Evolutionary conservation across 208 protist genomes (phyloP).

Genomic region (Leishmania gerbilli): DNA sequence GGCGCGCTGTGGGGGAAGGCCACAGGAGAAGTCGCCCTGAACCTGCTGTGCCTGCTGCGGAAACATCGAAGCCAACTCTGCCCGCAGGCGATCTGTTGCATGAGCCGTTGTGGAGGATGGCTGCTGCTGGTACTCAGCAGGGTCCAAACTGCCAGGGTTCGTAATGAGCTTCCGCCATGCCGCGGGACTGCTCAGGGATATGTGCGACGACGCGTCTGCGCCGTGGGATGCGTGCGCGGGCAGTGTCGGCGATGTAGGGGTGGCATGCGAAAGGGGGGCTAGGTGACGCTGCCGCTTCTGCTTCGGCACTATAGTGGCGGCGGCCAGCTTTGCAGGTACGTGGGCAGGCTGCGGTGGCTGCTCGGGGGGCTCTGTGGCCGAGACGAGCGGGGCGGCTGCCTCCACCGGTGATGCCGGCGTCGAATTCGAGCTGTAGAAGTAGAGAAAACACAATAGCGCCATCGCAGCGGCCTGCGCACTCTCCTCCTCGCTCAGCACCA

Average conservation of each 20-base stretch:
- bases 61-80: background rate
- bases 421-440: constrained; percentile 12
- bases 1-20: constrained; percentile 6
- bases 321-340: background rate
- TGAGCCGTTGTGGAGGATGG: background rate
- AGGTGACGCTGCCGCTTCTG: background rate
- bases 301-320: background rate
- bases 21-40: background rate
- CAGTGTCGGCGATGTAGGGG: background rate
- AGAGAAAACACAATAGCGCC: constrained; percentile 23
- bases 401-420: background rate
- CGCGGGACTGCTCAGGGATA: constrained; percentile 10
- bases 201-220: constrained; percentile 7
- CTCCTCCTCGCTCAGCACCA: constrained; percentile 4
- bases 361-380: background rate
- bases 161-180: constrained; percentile 30
- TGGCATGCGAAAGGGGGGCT: background rate
- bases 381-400: background rate
- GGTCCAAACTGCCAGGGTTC: constrained; percentile 1
- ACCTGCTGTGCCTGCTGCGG: background rate
- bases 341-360: background rate
- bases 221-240: background rate
- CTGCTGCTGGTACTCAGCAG: background rate
- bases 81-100: background rate
- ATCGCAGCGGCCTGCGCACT: constrained; percentile 17